Conservation (phyloP, 2,329 filamentous ascomycete genomes). For the Colletotrichum aenigma region DNA sequence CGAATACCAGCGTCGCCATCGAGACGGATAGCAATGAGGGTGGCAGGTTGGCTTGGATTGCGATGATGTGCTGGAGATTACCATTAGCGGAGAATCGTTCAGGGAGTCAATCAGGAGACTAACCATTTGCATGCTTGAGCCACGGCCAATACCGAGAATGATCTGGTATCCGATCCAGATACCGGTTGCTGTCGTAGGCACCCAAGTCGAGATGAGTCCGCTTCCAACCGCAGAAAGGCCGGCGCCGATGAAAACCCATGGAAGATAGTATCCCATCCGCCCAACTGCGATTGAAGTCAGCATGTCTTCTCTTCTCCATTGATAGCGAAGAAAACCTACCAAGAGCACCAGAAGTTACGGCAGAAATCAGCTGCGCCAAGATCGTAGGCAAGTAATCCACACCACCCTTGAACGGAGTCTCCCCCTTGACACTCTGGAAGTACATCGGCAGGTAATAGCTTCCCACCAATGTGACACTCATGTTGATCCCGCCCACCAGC, state of each 20-base stretch:
- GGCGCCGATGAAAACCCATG: slow-evolving; percentile 33
- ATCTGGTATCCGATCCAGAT: slow-evolving; percentile 55
- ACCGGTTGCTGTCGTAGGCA: slow-evolving; percentile 30
- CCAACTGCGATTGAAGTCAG: slow-evolving; percentile 27
- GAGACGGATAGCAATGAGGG: slow-evolving; percentile 28
- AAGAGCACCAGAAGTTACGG: slow-evolving; percentile 34
- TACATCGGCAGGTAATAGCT: slow-evolving; percentile 56
- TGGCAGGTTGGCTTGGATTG: slow-evolving; percentile 29
- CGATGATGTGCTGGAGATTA: slow-evolving; percentile 23
- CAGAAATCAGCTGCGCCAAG: slow-evolving; percentile 38
- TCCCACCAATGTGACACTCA: slow-evolving; percentile 46
- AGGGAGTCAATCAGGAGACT: slow-evolving; percentile 23
- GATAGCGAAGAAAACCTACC: slow-evolving; percentile 21
- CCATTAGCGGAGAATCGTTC: not conserved
- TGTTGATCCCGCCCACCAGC: slow-evolving; percentile 45
- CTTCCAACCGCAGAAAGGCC: slow-evolving; percentile 38
- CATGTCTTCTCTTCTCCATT: no score
- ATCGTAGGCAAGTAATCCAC: slow-evolving; percentile 46
- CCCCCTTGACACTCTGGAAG: slow-evolving; percentile 52
- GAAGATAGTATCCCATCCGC: slow-evolving; percentile 23
- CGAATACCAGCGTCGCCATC: slow-evolving; percentile 33
- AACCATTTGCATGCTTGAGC: slow-evolving; percentile 46
- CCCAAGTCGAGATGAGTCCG: slow-evolving; percentile 42
- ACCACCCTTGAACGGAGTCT: slow-evolving; percentile 38
- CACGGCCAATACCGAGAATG: slow-evolving; percentile 47